Evolutionary conservation across 1,284 basidiomycete genomes (phyloP).

Genomic region (Boletellus deceptivus): DNA sequence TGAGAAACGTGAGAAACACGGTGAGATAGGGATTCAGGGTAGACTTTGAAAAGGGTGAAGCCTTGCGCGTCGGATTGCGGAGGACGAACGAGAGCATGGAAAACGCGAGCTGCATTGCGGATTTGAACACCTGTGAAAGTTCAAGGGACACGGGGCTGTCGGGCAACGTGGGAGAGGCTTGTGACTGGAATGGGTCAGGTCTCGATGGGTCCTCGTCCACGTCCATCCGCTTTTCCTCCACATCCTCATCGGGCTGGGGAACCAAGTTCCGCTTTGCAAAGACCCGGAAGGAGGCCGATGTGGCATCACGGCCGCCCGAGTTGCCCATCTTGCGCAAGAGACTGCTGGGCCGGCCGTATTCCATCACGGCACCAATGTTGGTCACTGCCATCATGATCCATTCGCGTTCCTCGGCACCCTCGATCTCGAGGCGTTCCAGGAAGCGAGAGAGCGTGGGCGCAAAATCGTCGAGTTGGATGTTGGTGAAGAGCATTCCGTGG

Average conservation of each 20-base stretch:
- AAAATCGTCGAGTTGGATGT: constrained; percentile 92
- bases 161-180: constrained; percentile 39
- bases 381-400: constrained; percentile 96
- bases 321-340: constrained; percentile 62
- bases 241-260: constrained; percentile 36
- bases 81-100: constrained; percentile 74
- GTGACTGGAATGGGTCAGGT: constrained; percentile 16
- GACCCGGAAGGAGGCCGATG: constrained; percentile 42
- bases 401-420: constrained; percentile 78
- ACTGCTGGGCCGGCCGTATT: constrained; percentile 82
- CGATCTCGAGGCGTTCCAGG: constrained; percentile 81
- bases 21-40: constrained; percentile 87
- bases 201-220: constrained; percentile 52
- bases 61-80: constrained; percentile 59
- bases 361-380: constrained; percentile 81
- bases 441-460: constrained; percentile 77
- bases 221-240: constrained; percentile 65
- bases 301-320: constrained; percentile 37
- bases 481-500: constrained; percentile 95
- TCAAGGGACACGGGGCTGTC: constrained; percentile 38
- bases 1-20: constrained; percentile 83
- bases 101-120: constrained; percentile 80
- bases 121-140: constrained; percentile 63
- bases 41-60: constrained; percentile 53
- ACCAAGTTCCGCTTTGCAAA: constrained; percentile 41